A percentile compares a stretch with the other conserved stretches of the same genome.
Conservation (phyloP, 441 rosid species). For the Theobroma grandiflorum region DNA sequence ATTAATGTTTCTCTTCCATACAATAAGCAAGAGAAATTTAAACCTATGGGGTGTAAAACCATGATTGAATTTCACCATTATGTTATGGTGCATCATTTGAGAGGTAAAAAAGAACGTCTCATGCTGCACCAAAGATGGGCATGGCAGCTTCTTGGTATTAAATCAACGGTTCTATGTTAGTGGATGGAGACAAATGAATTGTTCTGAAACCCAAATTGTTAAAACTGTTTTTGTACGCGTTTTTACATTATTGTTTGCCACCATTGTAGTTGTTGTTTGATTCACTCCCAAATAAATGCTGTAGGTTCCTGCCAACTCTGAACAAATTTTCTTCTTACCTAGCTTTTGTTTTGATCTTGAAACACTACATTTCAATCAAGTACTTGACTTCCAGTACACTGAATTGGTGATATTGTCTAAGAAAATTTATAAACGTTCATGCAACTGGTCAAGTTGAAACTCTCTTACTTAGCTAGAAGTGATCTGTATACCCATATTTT, state of each 20-base stretch:
- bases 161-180: neutral
- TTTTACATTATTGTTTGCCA: neutral
- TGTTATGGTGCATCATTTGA: neutral
- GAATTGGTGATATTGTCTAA: neutral
- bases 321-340: neutral
- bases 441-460: neutral
- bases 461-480: neutral
- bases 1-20: neutral
- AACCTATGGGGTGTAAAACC: neutral
- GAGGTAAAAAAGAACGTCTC: neutral
- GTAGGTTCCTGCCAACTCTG: neutral
- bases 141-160: neutral
- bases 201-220: neutral
- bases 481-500: neutral
- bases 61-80: too few relatives aligned
- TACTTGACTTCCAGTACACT: neutral
- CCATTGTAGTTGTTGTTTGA: neutral
- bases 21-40: neutral
- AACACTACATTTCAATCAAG: neutral
- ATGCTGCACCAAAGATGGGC: neutral
- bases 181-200: neutral
- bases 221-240: neutral
- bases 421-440: too few relatives aligned
- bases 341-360: neutral
- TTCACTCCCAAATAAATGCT: constrained; percentile 1